These are phyloP conservation scores for Metarhizium robertsii DNA, from an alignment of 2,329 filamentous ascomycete species.

Conservation along the genomic window DNA sequence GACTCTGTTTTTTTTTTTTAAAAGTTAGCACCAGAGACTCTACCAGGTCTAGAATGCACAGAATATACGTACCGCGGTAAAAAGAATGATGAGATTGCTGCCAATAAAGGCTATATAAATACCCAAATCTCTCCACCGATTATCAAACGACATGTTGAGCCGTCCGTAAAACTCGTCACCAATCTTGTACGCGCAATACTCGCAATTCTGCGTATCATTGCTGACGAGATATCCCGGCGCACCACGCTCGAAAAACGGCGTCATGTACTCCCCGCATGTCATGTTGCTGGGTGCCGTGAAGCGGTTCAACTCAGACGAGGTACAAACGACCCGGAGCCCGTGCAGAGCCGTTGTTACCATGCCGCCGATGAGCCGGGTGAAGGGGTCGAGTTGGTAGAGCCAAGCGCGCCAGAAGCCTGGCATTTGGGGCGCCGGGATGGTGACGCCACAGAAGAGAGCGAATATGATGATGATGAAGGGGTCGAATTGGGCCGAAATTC, in stretches of 20 bases:
- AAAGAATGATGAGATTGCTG: conserved; percentile 61
- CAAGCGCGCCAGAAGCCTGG: conserved; percentile 69
- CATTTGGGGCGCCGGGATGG: conserved; percentile 70
- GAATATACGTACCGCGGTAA: conserved; percentile 37
- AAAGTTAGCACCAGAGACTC: neutral
- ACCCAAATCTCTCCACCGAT: conserved; percentile 75
- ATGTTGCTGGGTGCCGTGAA: conserved; percentile 59
- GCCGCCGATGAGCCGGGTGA: conserved; percentile 71
- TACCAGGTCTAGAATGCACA: neutral
- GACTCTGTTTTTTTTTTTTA: conserved; percentile 24
- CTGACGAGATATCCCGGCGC: conserved; percentile 63
- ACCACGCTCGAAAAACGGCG: conserved; percentile 56
- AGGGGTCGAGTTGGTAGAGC: conserved; percentile 76
- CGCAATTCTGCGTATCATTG: conserved; percentile 56
- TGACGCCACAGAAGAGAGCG: conserved; percentile 79
- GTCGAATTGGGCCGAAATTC: conserved; percentile 71
- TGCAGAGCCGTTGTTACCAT: conserved; percentile 74
- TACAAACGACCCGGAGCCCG: conserved; percentile 52
- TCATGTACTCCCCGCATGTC: conserved; percentile 70
- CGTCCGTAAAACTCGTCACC: conserved; percentile 72
- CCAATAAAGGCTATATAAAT: conserved; percentile 69
- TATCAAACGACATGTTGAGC: conserved; percentile 54
- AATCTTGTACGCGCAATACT: conserved; percentile 73
- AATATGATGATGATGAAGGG: conserved; percentile 79
- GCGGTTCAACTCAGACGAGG: conserved; percentile 48